Evolutionary conservation across 331 rosid genomes (phyloP).

Genomic region (Erythrophleum ivorense): DNA sequence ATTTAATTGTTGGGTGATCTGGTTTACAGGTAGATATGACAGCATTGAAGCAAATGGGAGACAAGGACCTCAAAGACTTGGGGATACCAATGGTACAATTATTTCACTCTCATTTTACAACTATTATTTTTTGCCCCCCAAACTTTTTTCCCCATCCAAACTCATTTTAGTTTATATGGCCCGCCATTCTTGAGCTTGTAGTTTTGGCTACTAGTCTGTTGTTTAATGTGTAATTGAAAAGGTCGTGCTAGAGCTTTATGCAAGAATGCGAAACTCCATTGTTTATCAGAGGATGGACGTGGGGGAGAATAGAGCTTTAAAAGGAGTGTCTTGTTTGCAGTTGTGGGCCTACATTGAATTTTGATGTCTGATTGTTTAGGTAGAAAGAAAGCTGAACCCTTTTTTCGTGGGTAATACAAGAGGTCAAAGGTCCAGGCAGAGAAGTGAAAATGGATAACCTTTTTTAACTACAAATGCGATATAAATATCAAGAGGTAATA

Average conservation of each 20-base stretch:
- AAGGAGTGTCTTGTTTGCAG: neutral
- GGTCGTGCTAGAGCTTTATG: neutral
- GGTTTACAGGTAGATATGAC: conserved; percentile 65
- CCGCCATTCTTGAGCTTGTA: neutral
- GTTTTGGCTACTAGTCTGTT: conserved; percentile 1
- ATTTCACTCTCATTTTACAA: conserved; percentile 7
- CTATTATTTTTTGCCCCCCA: neutral
- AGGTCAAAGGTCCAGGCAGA: neutral
- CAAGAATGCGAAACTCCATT: neutral
- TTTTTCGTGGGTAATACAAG: neutral
- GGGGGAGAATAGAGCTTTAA: neutral
- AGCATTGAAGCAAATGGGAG: conserved; percentile 72
- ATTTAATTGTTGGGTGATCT: conserved; percentile 1
- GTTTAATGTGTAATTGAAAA: neutral
- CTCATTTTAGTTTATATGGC: neutral
- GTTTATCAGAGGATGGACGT: neutral
- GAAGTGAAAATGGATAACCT: neutral
- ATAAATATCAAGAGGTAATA: neutral
- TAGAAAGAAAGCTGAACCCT: neutral
- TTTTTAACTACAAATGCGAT: no score
- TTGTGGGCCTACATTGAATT: neutral
- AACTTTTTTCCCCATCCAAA: neutral
- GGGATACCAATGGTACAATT: conserved; percentile 72
- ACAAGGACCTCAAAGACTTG: conserved; percentile 70
- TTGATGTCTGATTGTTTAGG: neutral